Evolutionary conservation across 2,329 filamentous ascomycete species (phyloP), one percentile per base, ranked within the genome.

Genomic region (Penicillium sclerotigenum): DNA sequence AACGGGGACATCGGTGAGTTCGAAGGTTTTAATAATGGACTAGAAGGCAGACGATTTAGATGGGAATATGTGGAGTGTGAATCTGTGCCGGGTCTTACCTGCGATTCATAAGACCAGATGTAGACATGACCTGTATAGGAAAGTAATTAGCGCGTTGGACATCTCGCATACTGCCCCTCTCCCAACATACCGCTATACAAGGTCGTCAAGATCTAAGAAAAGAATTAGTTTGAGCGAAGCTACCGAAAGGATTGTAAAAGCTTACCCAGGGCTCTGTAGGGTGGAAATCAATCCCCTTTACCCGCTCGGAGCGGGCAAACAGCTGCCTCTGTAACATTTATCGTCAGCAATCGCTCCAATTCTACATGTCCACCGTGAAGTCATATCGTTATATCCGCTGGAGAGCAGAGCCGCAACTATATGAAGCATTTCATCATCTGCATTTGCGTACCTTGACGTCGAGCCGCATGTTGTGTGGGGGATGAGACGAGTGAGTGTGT

Each of bases 91-190:
- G 20, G 40, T 33, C 72, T 57, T 74, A 81, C 80, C 75, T 96
- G 91, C 49, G 91, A 95, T 78, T 96, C 93, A 77, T 96, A 96
- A 33, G 93, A 97, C 92, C 94, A 97, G 73, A 99, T 97, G 80
- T 97, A 95, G 73, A 96, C 94, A 81, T 97, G 93, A 75, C 94
- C 91, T 91, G 59, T 56, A 52, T 63, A 52, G 54, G 6, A 24
- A 28, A 43, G 47, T 28, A 60, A 64, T 71, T 68, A 72, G 68
- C 53, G 56, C 57, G 59, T 54, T 49, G 61, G 28, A 38, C 45
- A 40, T 52, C 53, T 52, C 37, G 26, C 58, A 49, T 60, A 48
- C 33, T 33, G 22, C 29, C n/a, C n/a, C 41, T 41, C 16, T 47
- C 18, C 26, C 42, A 42, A 64, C 82, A 75, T 86, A 91, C 89